Conservation (phyloP, 2,329 filamentous ascomycete genomes). For the Acephala macrosclerotiorum region DNA sequence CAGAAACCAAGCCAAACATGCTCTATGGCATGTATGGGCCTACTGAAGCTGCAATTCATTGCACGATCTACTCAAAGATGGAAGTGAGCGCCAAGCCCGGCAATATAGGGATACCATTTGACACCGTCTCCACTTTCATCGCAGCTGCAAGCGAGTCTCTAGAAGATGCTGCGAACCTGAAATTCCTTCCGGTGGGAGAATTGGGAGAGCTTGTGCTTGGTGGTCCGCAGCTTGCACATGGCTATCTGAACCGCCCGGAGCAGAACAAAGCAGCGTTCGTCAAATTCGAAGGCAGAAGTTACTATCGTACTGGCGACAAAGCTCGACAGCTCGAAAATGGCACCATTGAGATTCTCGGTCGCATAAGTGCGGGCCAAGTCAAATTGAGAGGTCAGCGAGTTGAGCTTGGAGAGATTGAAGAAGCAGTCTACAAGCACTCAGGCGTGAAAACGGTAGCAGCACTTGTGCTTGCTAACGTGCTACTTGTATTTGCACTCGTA, state of each 20-base stretch:
- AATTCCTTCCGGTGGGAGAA: slow-evolving; percentile 42
- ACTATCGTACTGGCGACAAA: slow-evolving; percentile 89
- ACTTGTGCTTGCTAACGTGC: slow-evolving; percentile 68
- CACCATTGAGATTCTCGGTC: slow-evolving; percentile 81
- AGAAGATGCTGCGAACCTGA: slow-evolving; percentile 34
- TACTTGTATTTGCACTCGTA: slow-evolving; percentile 73
- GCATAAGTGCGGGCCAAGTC: slow-evolving; percentile 81
- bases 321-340: slow-evolving; percentile 73
- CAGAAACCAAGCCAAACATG: slow-evolving; percentile 58
- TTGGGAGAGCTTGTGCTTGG: slow-evolving; percentile 77
- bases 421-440: slow-evolving; percentile 66
- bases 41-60: slow-evolving; percentile 92
- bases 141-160: slow-evolving; percentile 31
- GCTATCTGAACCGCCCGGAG: slow-evolving; percentile 82
- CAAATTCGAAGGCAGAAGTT: slow-evolving; percentile 63
- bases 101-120: slow-evolving; percentile 79
- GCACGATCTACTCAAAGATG: slow-evolving; percentile 75
- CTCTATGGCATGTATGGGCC: slow-evolving; percentile 95
- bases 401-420: slow-evolving; percentile 81
- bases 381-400: slow-evolving; percentile 87
- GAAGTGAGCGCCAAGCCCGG: slow-evolving; percentile 61
- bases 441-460: slow-evolving; percentile 73
- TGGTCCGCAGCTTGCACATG: slow-evolving; percentile 79
- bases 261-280: slow-evolving; percentile 79
- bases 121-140: slow-evolving; percentile 66